A percentile compares a stretch with the other conserved stretches of the same genome.
Conservation (phyloP, 345 rosid species). For the Moringa oleifera region DNA sequence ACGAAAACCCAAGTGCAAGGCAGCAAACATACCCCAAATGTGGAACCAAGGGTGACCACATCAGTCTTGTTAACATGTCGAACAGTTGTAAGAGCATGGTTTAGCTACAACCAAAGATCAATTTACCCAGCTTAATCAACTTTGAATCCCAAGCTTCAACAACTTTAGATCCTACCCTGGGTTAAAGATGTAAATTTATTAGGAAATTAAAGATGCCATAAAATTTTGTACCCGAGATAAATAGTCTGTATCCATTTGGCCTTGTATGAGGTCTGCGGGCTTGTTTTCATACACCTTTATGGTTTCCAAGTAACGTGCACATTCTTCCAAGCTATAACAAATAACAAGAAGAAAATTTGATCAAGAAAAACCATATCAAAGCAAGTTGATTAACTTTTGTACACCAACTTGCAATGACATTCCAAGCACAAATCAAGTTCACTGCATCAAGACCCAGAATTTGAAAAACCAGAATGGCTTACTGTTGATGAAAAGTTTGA, state of each 20-base stretch:
- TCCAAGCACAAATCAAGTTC: no score
- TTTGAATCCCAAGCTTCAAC: not conserved
- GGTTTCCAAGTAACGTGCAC: conserved; percentile 95
- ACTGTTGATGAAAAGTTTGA: no score
- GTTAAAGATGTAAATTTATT: not conserved
- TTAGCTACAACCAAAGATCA: conserved; percentile 42
- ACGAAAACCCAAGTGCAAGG: not conserved
- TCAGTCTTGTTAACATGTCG: conserved; percentile 88
- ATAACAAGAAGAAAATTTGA: not conserved
- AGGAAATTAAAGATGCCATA: not conserved
- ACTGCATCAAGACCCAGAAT: no score
- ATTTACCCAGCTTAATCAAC: conserved; percentile 10
- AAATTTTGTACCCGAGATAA: conserved; percentile 55
- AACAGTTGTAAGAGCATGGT: conserved; percentile 71
- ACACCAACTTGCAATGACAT: no score
- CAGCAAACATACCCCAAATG: conserved; percentile 63
- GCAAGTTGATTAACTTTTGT: not conserved
- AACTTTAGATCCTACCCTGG: no score
- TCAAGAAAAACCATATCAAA: conserved; percentile 2
- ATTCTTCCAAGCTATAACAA: conserved; percentile 80
- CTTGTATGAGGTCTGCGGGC: conserved; percentile 92
- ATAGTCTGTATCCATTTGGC: conserved; percentile 90
- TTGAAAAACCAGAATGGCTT: no score
- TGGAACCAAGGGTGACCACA: conserved; percentile 94
- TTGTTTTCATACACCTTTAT: conserved; percentile 91